Conservation (phyloP, 371 early-diverging fungal genomes). For the Rhizopus arrhizus region DNA sequence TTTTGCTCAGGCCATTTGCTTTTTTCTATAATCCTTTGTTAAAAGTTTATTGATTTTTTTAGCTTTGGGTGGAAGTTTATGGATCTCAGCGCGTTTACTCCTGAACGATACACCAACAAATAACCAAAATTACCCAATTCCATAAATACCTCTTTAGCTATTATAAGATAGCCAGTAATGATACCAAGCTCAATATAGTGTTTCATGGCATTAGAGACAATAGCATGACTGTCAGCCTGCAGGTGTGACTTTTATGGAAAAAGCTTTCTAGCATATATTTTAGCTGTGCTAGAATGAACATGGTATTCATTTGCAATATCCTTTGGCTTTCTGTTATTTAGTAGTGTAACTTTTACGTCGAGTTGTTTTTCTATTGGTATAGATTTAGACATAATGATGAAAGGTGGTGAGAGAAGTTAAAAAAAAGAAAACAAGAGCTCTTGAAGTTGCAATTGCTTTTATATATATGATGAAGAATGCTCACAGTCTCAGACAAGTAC, state of each 20-base stretch:
- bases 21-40: background rate
- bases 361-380: background rate
- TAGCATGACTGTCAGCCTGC: background rate
- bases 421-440: no score
- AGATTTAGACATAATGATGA: background rate
- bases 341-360: background rate
- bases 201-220: background rate
- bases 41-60: background rate
- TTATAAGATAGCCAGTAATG: background rate
- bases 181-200: background rate
- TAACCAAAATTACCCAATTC: background rate
- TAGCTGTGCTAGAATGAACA: background rate
- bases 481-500: no score
- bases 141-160: background rate
- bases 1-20: slow-evolving; percentile 19
- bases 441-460: no score
- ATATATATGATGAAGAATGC: no score
- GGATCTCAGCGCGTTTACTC: no score
- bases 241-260: background rate
- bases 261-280: no score
- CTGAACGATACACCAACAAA: background rate
- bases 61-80: no score
- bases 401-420: no score
- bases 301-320: background rate
- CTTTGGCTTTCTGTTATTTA: background rate